phyloP scores from a whole-genome alignment of 768 basidiomycete species.

The Suillus sp. region DNA sequence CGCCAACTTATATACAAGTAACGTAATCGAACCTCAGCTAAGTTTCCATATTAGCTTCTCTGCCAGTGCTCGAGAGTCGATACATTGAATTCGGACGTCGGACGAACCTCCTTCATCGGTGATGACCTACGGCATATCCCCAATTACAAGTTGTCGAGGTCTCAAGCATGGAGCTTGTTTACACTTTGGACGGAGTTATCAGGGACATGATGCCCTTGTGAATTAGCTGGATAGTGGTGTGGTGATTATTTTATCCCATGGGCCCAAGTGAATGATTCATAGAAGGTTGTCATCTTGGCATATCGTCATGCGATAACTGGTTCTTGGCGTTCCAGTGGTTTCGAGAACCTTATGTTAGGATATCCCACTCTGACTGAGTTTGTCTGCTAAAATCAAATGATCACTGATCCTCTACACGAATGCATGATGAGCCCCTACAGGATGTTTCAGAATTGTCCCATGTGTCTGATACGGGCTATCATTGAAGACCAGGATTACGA shows the following conservation, averaged over 20 bases:
- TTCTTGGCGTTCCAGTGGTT: too few species aligned
- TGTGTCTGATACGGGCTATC: too few species aligned
- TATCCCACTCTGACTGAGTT: too few species aligned
- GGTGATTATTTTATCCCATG: background rate
- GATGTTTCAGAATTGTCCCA: too few species aligned
- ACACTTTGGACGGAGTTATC: background rate
- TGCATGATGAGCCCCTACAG: too few species aligned
- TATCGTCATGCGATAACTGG: background rate
- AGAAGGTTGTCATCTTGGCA: background rate
- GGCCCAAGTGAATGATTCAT: background rate
- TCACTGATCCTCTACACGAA: too few species aligned
- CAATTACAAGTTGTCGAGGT: background rate
- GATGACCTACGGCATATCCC: background rate
- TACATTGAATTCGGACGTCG: background rate
- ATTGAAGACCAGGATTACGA: constrained; percentile 57
- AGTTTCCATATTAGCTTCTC: background rate
- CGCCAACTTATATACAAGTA: background rate
- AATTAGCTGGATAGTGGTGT: too few species aligned
- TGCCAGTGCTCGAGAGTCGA: background rate
- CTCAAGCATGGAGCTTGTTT: background rate
- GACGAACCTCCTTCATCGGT: background rate
- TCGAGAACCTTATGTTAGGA: too few species aligned
- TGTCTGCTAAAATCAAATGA: too few species aligned
- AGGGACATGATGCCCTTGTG: too few species aligned
- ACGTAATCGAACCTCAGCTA: background rate